phyloP scores from a whole-genome alignment of 768 basidiomycete genomes.

The Megacollybia marginata region DNA sequence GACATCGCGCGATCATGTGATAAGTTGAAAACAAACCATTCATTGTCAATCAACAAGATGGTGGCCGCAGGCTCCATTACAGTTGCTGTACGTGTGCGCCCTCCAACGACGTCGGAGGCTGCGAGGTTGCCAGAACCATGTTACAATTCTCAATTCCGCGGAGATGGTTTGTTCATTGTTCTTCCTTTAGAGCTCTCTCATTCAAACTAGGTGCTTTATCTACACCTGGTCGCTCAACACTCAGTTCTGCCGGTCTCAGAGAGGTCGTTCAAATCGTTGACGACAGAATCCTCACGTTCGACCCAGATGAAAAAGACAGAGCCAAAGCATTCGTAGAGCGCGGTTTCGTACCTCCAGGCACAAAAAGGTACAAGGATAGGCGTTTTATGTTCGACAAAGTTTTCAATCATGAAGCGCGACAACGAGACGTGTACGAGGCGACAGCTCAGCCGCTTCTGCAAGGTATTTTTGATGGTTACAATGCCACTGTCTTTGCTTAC shows the following conservation, averaged over 20 bases:
- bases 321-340: constrained; percentile 76
- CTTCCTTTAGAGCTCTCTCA: too few species aligned
- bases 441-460: constrained; percentile 82
- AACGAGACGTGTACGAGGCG: constrained; percentile 81
- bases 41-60: constrained; percentile 32
- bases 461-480: constrained; percentile 88
- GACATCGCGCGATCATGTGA: constrained; percentile 22
- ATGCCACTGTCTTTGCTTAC: constrained; percentile 97
- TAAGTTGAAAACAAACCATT: constrained; percentile 18
- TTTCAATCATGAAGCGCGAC: constrained; percentile 72
- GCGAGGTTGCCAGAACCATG: constrained; percentile 73
- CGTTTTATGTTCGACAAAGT: constrained; percentile 97
- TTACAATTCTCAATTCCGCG: constrained; percentile 64
- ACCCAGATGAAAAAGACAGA: constrained; percentile 86
- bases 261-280: constrained; percentile 87
- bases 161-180: constrained; percentile 41
- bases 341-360: constrained; percentile 79
- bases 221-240: constrained; percentile 45
- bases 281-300: constrained; percentile 92
- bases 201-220: constrained; percentile 47
- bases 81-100: constrained; percentile 91
- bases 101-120: constrained; percentile 79
- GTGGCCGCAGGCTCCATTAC: constrained; percentile 84
- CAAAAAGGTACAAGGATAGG: constrained; percentile 93
- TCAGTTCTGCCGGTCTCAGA: constrained; percentile 52